Evolutionary conservation across 106 monocot genomes (phyloP).

Genomic region (Posidonia australis): DNA sequence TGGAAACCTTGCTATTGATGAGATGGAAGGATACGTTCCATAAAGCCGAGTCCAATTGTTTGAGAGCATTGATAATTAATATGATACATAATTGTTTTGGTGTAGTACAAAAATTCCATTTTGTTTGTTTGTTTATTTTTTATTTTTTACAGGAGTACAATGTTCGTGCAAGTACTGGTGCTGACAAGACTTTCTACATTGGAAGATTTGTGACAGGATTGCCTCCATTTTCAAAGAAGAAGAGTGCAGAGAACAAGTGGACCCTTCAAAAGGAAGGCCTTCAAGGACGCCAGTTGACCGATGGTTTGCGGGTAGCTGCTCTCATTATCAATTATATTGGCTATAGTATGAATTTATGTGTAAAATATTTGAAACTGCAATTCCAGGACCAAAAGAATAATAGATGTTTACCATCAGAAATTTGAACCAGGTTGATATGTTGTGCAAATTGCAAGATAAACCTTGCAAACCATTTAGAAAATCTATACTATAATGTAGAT

Average conservation of each 20-base stretch:
- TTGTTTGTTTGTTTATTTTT: not conserved
- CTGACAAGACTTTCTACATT: slow-evolving; percentile 54
- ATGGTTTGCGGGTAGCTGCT: slow-evolving; percentile 37
- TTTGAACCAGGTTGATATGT: too few relatives aligned
- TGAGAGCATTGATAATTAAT: not conserved
- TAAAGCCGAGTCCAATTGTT: not conserved
- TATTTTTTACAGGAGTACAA: slow-evolving; percentile 50
- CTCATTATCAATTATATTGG: not conserved
- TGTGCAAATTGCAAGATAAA: too few relatives aligned
- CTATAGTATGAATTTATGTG: not conserved
- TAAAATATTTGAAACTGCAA: too few relatives aligned
- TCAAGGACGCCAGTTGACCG: slow-evolving; percentile 60
- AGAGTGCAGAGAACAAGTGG: slow-evolving; percentile 64
- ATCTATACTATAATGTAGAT: too few relatives aligned
- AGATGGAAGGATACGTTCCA: not conserved
- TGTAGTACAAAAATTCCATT: not conserved
- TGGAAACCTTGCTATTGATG: too few relatives aligned
- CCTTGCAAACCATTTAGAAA: too few relatives aligned
- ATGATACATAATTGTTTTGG: not conserved
- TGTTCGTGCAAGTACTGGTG: slow-evolving; percentile 49
- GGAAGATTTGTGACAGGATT: slow-evolving; percentile 66
- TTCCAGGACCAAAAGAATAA: too few relatives aligned
- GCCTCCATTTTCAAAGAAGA: slow-evolving; percentile 69
- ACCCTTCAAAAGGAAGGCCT: slow-evolving; percentile 66
- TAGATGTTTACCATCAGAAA: too few relatives aligned